Evolutionary conservation across 2,329 filamentous ascomycete species (phyloP).

Genomic region (Pyricularia pennisetigena): DNA sequence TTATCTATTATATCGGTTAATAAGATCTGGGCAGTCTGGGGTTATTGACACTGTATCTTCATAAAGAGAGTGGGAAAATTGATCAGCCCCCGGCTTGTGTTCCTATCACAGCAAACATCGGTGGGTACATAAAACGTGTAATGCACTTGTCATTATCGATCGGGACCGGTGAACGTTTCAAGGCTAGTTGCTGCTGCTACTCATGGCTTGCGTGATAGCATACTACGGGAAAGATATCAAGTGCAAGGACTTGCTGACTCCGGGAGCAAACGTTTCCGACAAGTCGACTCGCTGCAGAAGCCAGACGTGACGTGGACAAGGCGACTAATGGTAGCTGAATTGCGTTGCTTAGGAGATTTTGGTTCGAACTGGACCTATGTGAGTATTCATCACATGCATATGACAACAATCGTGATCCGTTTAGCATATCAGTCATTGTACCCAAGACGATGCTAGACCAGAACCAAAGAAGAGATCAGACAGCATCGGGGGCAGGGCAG

Average conservation of each 20-base stretch:
- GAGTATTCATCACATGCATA: not conserved
- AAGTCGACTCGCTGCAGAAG: not conserved
- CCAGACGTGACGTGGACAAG: not conserved
- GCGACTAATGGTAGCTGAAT: not conserved
- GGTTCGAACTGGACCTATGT: not conserved
- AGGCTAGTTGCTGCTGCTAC: not conserved
- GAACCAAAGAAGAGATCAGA: not conserved
- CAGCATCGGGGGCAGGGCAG: not conserved
- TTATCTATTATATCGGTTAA: not conserved
- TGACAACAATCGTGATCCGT: not conserved
- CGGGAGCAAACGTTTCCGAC: not conserved
- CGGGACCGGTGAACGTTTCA: not conserved
- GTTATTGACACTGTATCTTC: not conserved
- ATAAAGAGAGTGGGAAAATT: not conserved
- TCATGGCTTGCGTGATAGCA: not conserved
- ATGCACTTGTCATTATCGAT: not conserved
- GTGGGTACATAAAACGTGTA: not conserved
- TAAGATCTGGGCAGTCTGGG: not conserved
- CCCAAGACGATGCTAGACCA: not conserved
- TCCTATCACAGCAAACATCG: not conserved
- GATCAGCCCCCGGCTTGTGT: not conserved
- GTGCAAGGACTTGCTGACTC: not conserved
- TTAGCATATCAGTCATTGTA: not conserved
- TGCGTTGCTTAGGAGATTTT: not conserved
- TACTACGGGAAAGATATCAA: not conserved